These are phyloP conservation scores for Daldinia concentrica DNA, from an alignment of 495 filamentous ascomycete species.

Conservation along the genomic window DNA sequence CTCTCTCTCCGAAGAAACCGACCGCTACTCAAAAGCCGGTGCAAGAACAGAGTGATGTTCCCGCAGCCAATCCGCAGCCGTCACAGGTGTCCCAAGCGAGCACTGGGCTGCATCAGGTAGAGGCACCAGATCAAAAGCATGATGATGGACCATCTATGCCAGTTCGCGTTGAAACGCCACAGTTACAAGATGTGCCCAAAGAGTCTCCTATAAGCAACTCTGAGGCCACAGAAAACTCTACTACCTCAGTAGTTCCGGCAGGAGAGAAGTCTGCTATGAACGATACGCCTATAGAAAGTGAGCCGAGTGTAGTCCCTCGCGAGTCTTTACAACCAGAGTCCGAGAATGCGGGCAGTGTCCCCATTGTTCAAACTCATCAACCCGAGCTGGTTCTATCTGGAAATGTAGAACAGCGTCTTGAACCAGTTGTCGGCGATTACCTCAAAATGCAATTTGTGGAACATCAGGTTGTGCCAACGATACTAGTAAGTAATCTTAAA, in stretches of 20 bases:
- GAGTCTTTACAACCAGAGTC: slow-evolving; percentile 1
- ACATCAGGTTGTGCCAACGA: slow-evolving; percentile 92
- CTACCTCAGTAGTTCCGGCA: not conserved
- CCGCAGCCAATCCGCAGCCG: not conserved
- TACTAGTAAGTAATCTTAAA: slow-evolving; percentile 70
- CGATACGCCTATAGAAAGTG: not conserved
- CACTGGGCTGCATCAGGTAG: not conserved
- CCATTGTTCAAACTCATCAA: slow-evolving; percentile 30
- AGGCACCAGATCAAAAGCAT: not conserved
- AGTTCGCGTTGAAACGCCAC: not conserved
- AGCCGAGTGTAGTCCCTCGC: not conserved
- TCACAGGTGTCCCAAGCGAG: not conserved
- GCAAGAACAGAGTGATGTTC: not conserved
- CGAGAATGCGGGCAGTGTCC: not conserved
- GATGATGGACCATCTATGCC: not conserved
- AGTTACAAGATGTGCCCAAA: not conserved
- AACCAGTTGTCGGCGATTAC: slow-evolving; percentile 95
- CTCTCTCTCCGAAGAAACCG: slow-evolving; percentile 60
- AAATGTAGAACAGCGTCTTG: slow-evolving; percentile 30
- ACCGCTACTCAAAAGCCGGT: slow-evolving; percentile 12
- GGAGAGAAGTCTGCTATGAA: not conserved
- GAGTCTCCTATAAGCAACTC: not conserved
- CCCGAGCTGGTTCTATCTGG: slow-evolving; percentile 8
- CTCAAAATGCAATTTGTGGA: slow-evolving; percentile 98
- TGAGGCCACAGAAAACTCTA: not conserved